Evolutionary conservation across 2,329 filamentous ascomycete species (phyloP).

Genomic region (Alternaria sp.): DNA sequence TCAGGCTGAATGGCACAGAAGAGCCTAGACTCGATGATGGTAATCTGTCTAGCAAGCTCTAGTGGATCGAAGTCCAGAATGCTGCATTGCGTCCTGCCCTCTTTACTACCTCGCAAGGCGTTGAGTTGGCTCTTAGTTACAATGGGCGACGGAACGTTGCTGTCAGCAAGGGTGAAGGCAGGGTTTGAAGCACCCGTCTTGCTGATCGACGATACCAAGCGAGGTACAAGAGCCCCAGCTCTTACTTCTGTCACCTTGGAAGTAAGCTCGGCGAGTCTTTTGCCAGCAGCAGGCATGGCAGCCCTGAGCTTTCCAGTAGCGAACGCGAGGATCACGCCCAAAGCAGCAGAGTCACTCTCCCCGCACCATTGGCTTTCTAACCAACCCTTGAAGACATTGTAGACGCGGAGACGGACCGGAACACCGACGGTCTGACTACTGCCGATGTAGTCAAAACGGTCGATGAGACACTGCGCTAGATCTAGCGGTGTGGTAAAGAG

Average conservation of each 20-base stretch:
- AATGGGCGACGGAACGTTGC: slow-evolving; percentile 72
- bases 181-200: slow-evolving; percentile 82
- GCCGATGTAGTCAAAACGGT: slow-evolving; percentile 90
- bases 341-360: slow-evolving; percentile 77
- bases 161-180: slow-evolving; percentile 74
- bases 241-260: slow-evolving; percentile 78
- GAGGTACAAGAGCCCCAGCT: slow-evolving; percentile 76
- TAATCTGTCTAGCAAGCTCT: slow-evolving; percentile 90
- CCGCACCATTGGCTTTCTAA: slow-evolving; percentile 94
- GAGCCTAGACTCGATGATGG: slow-evolving; percentile 86
- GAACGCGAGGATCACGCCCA: slow-evolving; percentile 80
- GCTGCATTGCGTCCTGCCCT: slow-evolving; percentile 72
- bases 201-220: slow-evolving; percentile 83
- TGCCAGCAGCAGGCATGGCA: slow-evolving; percentile 78
- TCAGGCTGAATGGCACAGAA: slow-evolving; percentile 93
- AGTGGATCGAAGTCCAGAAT: slow-evolving; percentile 91
- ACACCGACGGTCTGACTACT: slow-evolving; percentile 77
- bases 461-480: slow-evolving; percentile 82
- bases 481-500: slow-evolving; percentile 84
- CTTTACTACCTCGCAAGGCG: slow-evolving; percentile 76
- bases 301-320: slow-evolving; percentile 74
- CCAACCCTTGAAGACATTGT: slow-evolving; percentile 98
- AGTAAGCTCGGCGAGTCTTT: slow-evolving; percentile 79
- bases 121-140: slow-evolving; percentile 80
- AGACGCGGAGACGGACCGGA: slow-evolving; percentile 87